Evolutionary conservation across 208 protist species (phyloP).

Genomic region (Crithidia sp.): DNA sequence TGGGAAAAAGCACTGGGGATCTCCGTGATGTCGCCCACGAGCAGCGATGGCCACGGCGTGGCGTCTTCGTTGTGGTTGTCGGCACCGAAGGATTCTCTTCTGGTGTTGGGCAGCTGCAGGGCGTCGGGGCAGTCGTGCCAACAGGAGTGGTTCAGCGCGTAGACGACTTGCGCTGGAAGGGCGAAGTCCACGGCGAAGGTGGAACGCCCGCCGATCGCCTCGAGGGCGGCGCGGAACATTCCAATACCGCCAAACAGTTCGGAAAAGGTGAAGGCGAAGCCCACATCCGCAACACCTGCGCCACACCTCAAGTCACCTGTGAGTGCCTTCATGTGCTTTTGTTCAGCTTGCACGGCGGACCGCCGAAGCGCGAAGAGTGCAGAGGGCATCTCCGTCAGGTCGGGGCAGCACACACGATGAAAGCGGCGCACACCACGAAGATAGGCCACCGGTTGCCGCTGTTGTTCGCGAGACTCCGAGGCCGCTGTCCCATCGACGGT

Average conservation of each 20-base stretch:
- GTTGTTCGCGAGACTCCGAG: background rate
- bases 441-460: conserved; percentile 35
- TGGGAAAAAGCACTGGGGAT: conserved; percentile 66
- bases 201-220: conserved; percentile 54
- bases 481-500: background rate
- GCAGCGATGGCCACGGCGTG: background rate
- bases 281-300: too few species aligned
- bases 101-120: conserved; percentile 26
- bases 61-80: background rate
- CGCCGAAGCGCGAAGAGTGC: conserved; percentile 36
- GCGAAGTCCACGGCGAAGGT: conserved; percentile 77
- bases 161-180: conserved; percentile 43
- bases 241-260: conserved; percentile 93
- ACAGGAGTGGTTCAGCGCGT: conserved; percentile 60
- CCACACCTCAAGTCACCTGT: too few species aligned
- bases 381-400: conserved; percentile 31
- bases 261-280: conserved; percentile 61
- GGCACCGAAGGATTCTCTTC: background rate
- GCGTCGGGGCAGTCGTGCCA: conserved; percentile 16
- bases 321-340: too few species aligned
- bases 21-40: conserved; percentile 74
- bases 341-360: conserved; percentile 4
- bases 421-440: conserved; percentile 51
- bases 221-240: conserved; percentile 81
- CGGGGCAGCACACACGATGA: conserved; percentile 47